These are phyloP conservation scores for Podaxis sp. DNA, from an alignment of 768 basidiomycete genomes.

Conservation along the genomic window DNA sequence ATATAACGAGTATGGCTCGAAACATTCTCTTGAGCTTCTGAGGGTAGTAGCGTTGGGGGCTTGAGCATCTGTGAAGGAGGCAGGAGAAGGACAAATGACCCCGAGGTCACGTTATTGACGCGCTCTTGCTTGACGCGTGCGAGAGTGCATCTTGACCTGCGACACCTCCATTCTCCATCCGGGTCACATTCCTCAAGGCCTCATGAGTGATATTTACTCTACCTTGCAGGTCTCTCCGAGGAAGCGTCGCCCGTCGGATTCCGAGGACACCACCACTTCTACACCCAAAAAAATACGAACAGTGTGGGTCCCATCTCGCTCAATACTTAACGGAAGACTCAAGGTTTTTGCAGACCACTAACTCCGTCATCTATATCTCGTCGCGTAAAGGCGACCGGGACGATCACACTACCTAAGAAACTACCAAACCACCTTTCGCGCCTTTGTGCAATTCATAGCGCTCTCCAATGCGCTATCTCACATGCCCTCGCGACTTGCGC, in stretches of 20 bases:
- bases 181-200: constrained; percentile 30
- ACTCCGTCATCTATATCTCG: constrained; percentile 49
- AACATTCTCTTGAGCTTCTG: neutral
- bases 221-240: constrained; percentile 60
- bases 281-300: constrained; percentile 70
- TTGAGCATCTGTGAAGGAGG: neutral
- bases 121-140: constrained; percentile 4
- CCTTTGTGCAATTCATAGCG: constrained; percentile 59
- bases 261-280: constrained; percentile 49
- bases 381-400: constrained; percentile 13
- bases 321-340: neutral
- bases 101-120: neutral
- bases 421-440: constrained; percentile 60
- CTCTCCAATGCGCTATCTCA: constrained; percentile 77
- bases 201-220: constrained; percentile 59
- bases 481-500: constrained; percentile 83
- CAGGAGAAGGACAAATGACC: neutral
- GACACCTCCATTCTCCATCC: constrained; percentile 17
- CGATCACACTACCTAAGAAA: constrained; percentile 17
- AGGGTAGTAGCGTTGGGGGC: neutral
- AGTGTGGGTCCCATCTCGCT: constrained; percentile 33
- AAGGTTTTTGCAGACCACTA: constrained; percentile 37
- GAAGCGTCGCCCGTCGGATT: constrained; percentile 60
- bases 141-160: constrained; percentile 17
- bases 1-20: neutral